Evolutionary conservation across 768 basidiomycete genomes (phyloP), one percentile per base, ranked within the genome.

Genomic region (Rhodotorula graminis): DNA sequence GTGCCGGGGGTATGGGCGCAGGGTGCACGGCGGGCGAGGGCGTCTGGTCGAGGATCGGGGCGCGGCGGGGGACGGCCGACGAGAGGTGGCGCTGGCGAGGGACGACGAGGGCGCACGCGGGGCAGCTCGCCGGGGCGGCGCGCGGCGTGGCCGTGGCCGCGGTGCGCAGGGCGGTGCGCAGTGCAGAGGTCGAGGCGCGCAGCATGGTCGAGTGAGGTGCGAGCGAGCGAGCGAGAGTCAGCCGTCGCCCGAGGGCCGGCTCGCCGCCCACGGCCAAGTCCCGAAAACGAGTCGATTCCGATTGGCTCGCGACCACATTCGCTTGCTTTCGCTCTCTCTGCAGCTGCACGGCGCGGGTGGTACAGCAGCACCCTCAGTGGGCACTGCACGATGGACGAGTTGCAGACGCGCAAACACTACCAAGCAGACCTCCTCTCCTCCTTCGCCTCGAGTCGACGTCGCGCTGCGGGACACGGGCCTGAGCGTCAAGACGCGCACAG

Each of bases 1-100:
- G 31, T 29, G 64, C 16, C 0, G 61, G 42, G 21, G 46, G 57
- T 37, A 53, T 60, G 23, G 63, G 58, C 11, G 29, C 46, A 3
- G 44, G 59, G 61, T 60, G 57, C 2, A 49, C 62, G 27, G 50
- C 40, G 37, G 55, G 55, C 4, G 31, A 23, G 3, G 57, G 62
- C 2, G 71, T 64, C 29, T 64, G 71, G 31, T 68, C 62, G 46
- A 65, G 55, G 44, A 72, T 57, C 14, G 63, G 63, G 2, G 70
- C 63, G 63, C 63, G 57, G 2, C 52, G n/a, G 14, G 57, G 23
- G 9, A 56, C 7, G n/a, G 31, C 11, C 9, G 60, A 31, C 16
- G 61, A 49, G 65, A 71, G 56, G 25, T 40, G 27, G 37, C 70
- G 65, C 19, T 47, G 42, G 23, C 55, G 25, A 33, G n/a, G 37